Evolutionary conservation across 2,329 filamentous ascomycete genomes (phyloP), one percentile per base, ranked within the genome.

Genomic region (Epichloe festucae): DNA sequence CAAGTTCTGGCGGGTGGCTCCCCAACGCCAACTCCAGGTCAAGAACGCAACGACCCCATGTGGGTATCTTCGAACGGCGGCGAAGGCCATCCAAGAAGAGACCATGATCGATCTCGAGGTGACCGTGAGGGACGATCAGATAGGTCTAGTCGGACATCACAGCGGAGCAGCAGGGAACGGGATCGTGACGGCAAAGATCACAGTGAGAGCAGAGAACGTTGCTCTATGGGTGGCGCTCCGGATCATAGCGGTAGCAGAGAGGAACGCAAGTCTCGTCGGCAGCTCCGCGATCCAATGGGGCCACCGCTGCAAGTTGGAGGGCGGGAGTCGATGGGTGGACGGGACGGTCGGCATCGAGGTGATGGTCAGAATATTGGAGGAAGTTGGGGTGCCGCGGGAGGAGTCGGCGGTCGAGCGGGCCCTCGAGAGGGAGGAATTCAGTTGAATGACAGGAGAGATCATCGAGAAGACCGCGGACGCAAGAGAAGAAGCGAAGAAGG

Each of bases 1-100:
- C 78, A 81, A 58, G 74, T 77, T 4, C 67, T 80, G 2, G 74
- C 75, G 1, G 76, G 77, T 21, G 75, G 73, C 17, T 77, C 78
- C 74, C 74, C 73, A 19, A 67, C 68, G 19, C 67, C 67, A 46
- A 77, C 75, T 3, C 74, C 76, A 0, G 60, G 68, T 3, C 70
- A 74, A 21, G 77, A 80, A 54, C 71, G 73, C 0, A 63, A 67
- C 31, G 74, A 79, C 39, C 65, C 70, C 7, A 57, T 70, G 12
- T 67, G 72, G 23, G 42, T 19, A 6, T 46, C 46, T 66, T 49
- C 61, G 5, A 67, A 65, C 35, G 66, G 62, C 12, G 65, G 65
- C 3, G 63, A 70, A 5, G 44, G 51, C 1, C 53, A 59, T n/a
- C 50, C 54, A 3, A 61, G 65, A 46, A 63, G 56, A 45, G 56